Percentiles rank a stretch among this genome's conserved stretches.
Conservation (phyloP, 495 filamentous ascomycete species). For the Friedmanniomyces simplex region DNA sequence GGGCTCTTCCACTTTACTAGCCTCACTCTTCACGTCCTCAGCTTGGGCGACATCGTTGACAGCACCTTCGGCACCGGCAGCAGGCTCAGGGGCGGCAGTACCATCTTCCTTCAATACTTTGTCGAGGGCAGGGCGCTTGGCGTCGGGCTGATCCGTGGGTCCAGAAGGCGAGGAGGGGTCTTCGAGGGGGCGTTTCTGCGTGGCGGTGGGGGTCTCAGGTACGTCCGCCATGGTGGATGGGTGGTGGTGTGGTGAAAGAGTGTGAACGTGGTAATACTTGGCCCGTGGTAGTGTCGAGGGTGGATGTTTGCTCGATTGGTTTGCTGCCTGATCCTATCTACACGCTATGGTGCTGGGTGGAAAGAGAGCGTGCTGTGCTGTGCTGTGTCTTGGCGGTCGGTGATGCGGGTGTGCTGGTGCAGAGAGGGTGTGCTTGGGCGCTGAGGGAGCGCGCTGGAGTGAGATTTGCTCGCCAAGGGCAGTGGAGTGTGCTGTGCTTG, state of each 20-base stretch:
- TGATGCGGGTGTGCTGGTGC: neutral
- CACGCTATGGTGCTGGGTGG: neutral
- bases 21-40: slow-evolving; percentile 25
- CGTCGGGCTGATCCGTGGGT: slow-evolving; percentile 83
- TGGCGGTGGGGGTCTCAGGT: slow-evolving; percentile 31
- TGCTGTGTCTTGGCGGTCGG: neutral
- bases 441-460: neutral
- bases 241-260: neutral
- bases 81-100: slow-evolving; percentile 34
- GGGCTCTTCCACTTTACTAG: slow-evolving; percentile 5
- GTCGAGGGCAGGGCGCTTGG: slow-evolving; percentile 91
- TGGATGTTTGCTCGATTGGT: neutral
- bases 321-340: neutral
- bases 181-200: slow-evolving; percentile 88
- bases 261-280: neutral
- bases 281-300: neutral
- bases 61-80: slow-evolving; percentile 26
- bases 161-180: slow-evolving; percentile 91
- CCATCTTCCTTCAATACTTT: slow-evolving; percentile 62
- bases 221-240: neutral
- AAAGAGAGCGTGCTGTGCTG: slow-evolving; percentile 1
- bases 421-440: neutral
- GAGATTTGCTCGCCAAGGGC: neutral
- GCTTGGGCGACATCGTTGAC: slow-evolving; percentile 32
- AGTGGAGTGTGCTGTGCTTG: neutral